phyloP scores from a whole-genome alignment of 441 rosid genomes.

The Gossypium lobatum region DNA sequence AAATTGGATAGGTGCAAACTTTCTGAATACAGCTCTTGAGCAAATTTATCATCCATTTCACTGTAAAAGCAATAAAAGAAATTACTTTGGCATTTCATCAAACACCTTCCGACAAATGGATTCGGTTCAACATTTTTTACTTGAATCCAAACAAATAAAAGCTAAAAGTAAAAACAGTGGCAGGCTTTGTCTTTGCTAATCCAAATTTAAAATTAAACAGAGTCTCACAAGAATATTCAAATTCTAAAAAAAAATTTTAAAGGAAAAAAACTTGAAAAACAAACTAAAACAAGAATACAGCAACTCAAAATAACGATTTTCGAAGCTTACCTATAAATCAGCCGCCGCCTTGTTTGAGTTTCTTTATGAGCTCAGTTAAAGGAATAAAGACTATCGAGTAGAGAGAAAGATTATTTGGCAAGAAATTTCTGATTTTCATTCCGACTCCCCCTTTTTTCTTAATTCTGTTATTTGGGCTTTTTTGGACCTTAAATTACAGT shows the following conservation, averaged over 20 bases:
- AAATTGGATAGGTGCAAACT: constrained; percentile 27
- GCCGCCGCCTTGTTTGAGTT: not conserved
- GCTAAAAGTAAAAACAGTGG: not conserved
- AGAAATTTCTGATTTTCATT: not conserved
- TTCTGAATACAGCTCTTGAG: constrained; percentile 36
- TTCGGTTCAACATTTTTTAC: not conserved
- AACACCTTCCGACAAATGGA: not conserved
- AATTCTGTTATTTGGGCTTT: not conserved
- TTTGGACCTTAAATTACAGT: not conserved
- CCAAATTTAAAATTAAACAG: not conserved
- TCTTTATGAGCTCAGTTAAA: not conserved
- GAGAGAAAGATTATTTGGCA: not conserved
- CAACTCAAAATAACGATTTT: not conserved
- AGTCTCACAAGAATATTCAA: not conserved
- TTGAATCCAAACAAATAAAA: not conserved
- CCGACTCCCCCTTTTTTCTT: no score
- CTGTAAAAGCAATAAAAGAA: not conserved
- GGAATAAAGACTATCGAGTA: no score
- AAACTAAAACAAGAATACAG: not conserved
- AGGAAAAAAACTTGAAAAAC: not conserved
- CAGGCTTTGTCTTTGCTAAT: not conserved
- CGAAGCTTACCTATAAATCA: not conserved
- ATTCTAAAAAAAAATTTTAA: not conserved
- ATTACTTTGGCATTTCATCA: not conserved
- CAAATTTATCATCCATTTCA: constrained; percentile 35